Evolutionary conservation across 2,329 filamentous ascomycete species (phyloP).

Genomic region (Penicillium glabrum): DNA sequence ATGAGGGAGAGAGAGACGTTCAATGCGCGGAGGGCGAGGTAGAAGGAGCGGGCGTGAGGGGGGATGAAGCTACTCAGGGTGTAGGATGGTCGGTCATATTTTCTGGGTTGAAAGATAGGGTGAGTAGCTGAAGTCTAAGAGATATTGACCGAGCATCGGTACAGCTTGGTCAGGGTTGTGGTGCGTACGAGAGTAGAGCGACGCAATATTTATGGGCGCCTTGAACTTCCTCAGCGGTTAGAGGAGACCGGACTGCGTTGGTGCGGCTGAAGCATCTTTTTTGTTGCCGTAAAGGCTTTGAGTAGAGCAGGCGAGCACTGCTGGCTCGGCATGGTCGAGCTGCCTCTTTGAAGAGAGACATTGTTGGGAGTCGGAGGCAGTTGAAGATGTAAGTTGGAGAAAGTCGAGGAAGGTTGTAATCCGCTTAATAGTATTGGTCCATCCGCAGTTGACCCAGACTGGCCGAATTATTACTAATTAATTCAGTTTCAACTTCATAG

Average conservation of each 20-base stretch:
- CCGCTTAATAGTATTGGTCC: slow-evolving; percentile 19
- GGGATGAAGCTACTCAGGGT: slow-evolving; percentile 84
- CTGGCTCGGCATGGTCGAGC: slow-evolving; percentile 20
- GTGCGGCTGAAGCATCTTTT: slow-evolving; percentile 28
- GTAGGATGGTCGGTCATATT: slow-evolving; percentile 86
- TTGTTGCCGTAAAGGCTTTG: slow-evolving; percentile 12
- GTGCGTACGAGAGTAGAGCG: slow-evolving; percentile 54
- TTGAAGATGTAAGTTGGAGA: slow-evolving; percentile 6
- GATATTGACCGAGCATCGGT: background rate
- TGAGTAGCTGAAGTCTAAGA: background rate
- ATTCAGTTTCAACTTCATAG: background rate
- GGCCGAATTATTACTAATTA: background rate
- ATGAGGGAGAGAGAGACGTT: slow-evolving; percentile 91
- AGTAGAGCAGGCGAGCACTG: slow-evolving; percentile 11
- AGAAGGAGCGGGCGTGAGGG: slow-evolving; percentile 70
- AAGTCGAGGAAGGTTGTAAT: slow-evolving; percentile 16
- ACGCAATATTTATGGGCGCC: slow-evolving; percentile 59
- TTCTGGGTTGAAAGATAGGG: slow-evolving; percentile 50
- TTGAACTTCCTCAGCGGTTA: slow-evolving; percentile 48
- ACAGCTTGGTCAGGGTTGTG: background rate
- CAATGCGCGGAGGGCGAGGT: slow-evolving; percentile 85
- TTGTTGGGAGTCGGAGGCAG: slow-evolving; percentile 2
- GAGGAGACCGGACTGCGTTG: slow-evolving; percentile 11
- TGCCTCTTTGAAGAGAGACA: slow-evolving; percentile 23
- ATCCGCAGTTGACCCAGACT: background rate